Evolutionary conservation across 2,329 filamentous ascomycete species (phyloP).

Genomic region (Aspergillus brasiliensis): DNA sequence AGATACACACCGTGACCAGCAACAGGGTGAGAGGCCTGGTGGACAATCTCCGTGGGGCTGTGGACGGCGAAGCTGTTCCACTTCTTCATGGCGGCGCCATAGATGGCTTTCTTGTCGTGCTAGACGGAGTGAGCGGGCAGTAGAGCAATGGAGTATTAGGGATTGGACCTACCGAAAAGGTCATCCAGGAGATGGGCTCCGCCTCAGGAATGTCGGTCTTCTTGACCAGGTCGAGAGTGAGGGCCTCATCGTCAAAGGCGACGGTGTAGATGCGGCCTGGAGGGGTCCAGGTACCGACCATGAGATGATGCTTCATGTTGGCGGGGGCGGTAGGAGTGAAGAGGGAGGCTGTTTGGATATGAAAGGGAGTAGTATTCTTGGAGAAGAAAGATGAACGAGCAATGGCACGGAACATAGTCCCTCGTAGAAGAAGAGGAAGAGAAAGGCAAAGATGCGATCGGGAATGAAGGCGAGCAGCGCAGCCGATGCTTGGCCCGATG

Average conservation of each 20-base stretch:
- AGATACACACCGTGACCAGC: constrained; percentile 68
- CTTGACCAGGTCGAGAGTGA: constrained; percentile 74
- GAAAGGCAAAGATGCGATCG: not conserved
- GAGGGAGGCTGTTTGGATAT: not conserved
- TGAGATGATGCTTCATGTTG: constrained; percentile 82
- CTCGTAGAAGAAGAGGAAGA: not conserved
- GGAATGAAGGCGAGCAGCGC: not conserved
- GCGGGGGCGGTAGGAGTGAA: constrained; percentile 4
- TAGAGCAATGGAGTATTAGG: not conserved
- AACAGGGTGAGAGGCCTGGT: constrained; percentile 74
- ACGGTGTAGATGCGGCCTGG: constrained; percentile 89
- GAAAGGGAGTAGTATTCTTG: too few relatives aligned
- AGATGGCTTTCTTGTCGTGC: constrained; percentile 81
- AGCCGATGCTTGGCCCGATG: not conserved
- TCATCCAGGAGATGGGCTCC: constrained; percentile 93
- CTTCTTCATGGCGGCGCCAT: constrained; percentile 90
- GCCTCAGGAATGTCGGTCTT: constrained; percentile 78
- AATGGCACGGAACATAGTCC: not conserved
- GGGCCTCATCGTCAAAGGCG: constrained; percentile 78
- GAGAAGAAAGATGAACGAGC: not conserved
- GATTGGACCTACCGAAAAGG: constrained; percentile 70
- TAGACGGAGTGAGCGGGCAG: constrained; percentile 38
- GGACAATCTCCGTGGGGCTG: constrained; percentile 73
- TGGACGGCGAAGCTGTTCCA: constrained; percentile 82
- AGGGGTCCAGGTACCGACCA: constrained; percentile 90